These are phyloP conservation scores for Hericium rajendrae DNA, from an alignment of 768 basidiomycete species.

Conservation along the genomic window DNA sequence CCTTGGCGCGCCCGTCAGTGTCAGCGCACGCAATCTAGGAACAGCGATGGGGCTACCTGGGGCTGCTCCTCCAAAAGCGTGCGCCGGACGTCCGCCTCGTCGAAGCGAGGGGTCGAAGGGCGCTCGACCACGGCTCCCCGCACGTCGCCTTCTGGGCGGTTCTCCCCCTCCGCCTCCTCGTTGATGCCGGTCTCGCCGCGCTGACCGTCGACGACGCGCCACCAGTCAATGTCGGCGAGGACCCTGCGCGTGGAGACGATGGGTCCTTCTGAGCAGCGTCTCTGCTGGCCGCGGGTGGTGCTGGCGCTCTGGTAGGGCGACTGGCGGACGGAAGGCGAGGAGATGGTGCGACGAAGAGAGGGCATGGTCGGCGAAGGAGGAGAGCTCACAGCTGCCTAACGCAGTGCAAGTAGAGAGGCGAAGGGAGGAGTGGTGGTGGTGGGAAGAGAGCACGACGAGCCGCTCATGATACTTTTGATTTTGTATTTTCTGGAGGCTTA, in stretches of 20 bases:
- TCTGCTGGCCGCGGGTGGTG: slow-evolving; percentile 16
- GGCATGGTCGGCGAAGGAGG: slow-evolving; percentile 44
- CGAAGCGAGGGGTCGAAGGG: slow-evolving; percentile 33
- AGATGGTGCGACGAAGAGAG: slow-evolving; percentile 71
- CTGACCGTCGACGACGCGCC: slow-evolving; percentile 71
- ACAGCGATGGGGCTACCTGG: slow-evolving; percentile 3
- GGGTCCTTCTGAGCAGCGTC: slow-evolving; percentile 60
- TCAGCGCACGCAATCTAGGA: not conserved
- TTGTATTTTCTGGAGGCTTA: not conserved
- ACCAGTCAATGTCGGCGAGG: slow-evolving; percentile 84
- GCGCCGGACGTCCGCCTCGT: not conserved
- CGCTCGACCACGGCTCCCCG: slow-evolving; percentile 17
- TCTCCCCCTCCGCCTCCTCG: slow-evolving; percentile 24
- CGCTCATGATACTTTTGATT: not conserved
- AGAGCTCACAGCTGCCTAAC: slow-evolving; percentile 6
- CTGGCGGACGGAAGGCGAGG: slow-evolving; percentile 58
- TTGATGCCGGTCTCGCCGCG: slow-evolving; percentile 32
- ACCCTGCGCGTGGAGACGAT: slow-evolving; percentile 58
- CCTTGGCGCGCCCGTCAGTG: not conserved
- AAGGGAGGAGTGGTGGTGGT: slow-evolving; percentile 8
- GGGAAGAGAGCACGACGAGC: not conserved
- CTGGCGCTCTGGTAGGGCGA: slow-evolving; percentile 52
- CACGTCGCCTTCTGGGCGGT: not conserved
- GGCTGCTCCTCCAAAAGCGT: slow-evolving; percentile 25
- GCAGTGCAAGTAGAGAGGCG: slow-evolving; percentile 19